These are phyloP conservation scores for Tilletia horrida DNA, from an alignment of 1,284 basidiomycete genomes.

Conservation along the genomic window DNA sequence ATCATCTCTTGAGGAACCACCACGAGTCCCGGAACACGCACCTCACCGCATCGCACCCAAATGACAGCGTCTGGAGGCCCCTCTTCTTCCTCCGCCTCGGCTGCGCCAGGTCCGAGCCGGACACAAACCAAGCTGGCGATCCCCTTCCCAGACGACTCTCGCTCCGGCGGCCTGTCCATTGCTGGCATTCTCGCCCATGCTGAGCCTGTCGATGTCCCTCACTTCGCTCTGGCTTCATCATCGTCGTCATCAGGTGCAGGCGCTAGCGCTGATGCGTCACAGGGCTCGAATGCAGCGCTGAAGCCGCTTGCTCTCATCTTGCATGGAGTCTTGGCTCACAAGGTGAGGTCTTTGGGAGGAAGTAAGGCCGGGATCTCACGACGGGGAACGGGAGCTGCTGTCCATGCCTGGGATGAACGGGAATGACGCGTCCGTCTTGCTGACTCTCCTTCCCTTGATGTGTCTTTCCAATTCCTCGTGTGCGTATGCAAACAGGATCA, in stretches of 20 bases:
- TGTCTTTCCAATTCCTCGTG: too few relatives aligned
- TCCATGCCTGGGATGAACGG: too few relatives aligned
- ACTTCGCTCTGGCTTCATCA: slow-evolving; percentile 25
- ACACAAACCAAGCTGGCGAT: slow-evolving; percentile 34
- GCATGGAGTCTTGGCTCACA: slow-evolving; percentile 45
- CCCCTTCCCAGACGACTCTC: slow-evolving; percentile 28
- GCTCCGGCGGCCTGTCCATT: slow-evolving; percentile 30
- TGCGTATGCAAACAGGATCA: slow-evolving; percentile 60
- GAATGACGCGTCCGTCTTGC: too few relatives aligned
- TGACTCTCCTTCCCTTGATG: too few relatives aligned
- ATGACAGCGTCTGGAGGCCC: too few relatives aligned
- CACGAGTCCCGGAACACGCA: too few relatives aligned
- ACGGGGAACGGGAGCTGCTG: too few relatives aligned
- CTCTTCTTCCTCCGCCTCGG: too few relatives aligned
- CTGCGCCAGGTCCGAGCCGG: too few relatives aligned
- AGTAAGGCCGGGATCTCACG: too few relatives aligned
- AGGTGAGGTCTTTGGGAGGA: slow-evolving; percentile 23
- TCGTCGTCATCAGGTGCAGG: not conserved
- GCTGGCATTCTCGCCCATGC: slow-evolving; percentile 35
- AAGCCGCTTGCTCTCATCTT: slow-evolving; percentile 37
- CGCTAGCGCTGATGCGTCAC: not conserved
- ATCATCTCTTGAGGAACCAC: too few relatives aligned
- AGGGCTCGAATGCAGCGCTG: not conserved
- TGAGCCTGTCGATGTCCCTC: slow-evolving; percentile 26
- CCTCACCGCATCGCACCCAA: too few relatives aligned